These are phyloP conservation scores for Reutealis trisperma DNA, from an alignment of 345 rosid genomes.

Conservation along the genomic window DNA sequence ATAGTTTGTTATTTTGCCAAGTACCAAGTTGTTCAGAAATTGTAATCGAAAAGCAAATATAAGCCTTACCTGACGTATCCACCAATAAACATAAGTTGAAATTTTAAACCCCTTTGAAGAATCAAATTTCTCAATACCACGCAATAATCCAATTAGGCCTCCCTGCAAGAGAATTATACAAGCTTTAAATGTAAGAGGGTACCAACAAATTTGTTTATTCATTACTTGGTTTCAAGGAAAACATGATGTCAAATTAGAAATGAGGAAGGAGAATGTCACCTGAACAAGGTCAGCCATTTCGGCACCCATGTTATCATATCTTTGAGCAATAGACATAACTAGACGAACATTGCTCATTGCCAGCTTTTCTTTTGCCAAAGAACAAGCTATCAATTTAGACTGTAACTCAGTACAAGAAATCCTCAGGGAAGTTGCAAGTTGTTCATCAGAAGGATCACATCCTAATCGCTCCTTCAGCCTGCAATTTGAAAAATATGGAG, in stretches of 20 bases:
- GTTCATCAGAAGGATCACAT: conserved; percentile 81
- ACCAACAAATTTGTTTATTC: neutral
- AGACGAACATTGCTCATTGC: conserved; percentile 98
- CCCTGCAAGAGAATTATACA: conserved; percentile 52
- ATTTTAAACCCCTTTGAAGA: conserved; percentile 88
- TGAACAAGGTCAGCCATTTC: conserved; percentile 98
- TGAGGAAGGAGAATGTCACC: conserved; percentile 42
- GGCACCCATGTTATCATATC: conserved; percentile 83
- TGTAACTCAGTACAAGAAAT: conserved; percentile 74
- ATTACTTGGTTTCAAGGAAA: neutral
- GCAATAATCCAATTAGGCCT: conserved; percentile 84
- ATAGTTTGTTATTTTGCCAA: neutral
- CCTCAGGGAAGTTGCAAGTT: conserved; percentile 77
- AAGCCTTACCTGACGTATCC: conserved; percentile 89
- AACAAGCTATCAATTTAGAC: conserved; percentile 62
- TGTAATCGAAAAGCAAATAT: neutral
- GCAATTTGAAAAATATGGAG: conserved; percentile 17
- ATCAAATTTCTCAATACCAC: conserved; percentile 97
- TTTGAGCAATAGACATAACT: conserved; percentile 93
- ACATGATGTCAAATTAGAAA: conserved; percentile 3
- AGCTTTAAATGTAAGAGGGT: neutral
- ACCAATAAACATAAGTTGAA: conserved; percentile 97
- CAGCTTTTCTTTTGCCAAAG: conserved; percentile 86
- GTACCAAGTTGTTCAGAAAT: neutral
- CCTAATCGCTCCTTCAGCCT: conserved; percentile 86